Evolutionary conservation across 306 rosid species (phyloP).

Genomic region (Cicer bijugum): DNA sequence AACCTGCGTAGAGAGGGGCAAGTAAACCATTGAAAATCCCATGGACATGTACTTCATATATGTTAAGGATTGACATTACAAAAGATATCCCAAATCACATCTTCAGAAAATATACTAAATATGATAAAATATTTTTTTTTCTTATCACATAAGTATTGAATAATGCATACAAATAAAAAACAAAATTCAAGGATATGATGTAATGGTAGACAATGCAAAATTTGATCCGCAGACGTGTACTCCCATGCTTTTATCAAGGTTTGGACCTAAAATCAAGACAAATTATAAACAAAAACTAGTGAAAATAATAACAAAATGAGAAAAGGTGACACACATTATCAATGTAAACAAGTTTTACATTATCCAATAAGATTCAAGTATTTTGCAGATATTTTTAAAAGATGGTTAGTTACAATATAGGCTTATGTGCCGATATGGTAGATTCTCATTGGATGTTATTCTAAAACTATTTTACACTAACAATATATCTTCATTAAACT

Average conservation of each 20-base stretch:
- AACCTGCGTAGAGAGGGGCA: conserved; percentile 87
- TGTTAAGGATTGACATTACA: conserved; percentile 64
- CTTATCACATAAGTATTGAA: conserved; percentile 36
- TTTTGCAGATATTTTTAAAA: too few species aligned
- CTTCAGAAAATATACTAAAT: conserved; percentile 38
- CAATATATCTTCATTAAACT: too few species aligned
- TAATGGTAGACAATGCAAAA: conserved; percentile 91
- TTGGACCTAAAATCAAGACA: conserved; percentile 72
- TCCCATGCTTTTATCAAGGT: conserved; percentile 86
- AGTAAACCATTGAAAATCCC: conserved; percentile 89
- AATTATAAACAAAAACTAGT: neutral
- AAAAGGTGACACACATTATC: too few species aligned
- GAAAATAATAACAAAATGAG: conserved; percentile 26
- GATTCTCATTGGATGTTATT: too few species aligned
- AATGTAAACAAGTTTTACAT: too few species aligned
- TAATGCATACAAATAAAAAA: neutral
- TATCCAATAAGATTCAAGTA: too few species aligned
- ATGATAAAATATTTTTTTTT: conserved; percentile 28
- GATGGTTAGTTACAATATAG: too few species aligned
- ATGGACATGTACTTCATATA: conserved; percentile 72
- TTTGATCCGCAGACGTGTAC: conserved; percentile 72
- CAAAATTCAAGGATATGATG: conserved; percentile 83
- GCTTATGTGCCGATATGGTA: too few species aligned
- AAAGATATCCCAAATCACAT: conserved; percentile 38
- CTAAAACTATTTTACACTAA: too few species aligned